Evolutionary conservation across 2,329 filamentous ascomycete species (phyloP).

Genomic region (Penicillium oxalicum): DNA sequence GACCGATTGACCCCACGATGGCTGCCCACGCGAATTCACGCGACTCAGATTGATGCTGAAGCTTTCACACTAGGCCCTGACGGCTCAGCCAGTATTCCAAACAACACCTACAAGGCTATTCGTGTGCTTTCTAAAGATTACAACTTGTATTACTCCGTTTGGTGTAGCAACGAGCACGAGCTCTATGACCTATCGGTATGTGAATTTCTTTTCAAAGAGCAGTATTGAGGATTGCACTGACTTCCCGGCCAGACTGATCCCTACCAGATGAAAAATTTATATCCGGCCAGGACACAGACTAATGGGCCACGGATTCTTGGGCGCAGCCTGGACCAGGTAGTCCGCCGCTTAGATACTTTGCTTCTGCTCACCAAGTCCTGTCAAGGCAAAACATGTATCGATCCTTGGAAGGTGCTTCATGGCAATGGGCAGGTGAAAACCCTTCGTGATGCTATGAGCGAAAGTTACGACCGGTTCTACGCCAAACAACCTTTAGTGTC

Average conservation of each 20-base stretch:
- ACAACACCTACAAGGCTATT: constrained; percentile 39
- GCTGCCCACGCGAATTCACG: no score
- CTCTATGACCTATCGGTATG: constrained; percentile 35
- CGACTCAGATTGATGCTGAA: not conserved
- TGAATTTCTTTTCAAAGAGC: not conserved
- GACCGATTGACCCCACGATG: no score
- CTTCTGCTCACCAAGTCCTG: constrained; percentile 38
- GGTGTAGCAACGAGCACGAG: constrained; percentile 39
- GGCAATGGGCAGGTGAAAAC: constrained; percentile 24
- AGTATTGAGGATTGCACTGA: not conserved
- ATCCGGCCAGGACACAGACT: constrained; percentile 3
- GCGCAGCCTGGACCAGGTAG: constrained; percentile 14
- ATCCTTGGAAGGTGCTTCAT: constrained; percentile 36
- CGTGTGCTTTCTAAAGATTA: constrained; percentile 32
- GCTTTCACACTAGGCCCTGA: constrained; percentile 12
- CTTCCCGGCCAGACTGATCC: constrained; percentile 26
- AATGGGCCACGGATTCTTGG: constrained; percentile 15
- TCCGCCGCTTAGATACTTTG: constrained; percentile 31
- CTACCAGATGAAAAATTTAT: constrained; percentile 34
- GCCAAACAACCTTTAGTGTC: constrained; percentile 26
- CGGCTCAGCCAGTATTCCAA: constrained; percentile 17
- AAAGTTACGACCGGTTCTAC: constrained; percentile 32
- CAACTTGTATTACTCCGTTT: constrained; percentile 38
- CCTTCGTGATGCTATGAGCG: constrained; percentile 29
- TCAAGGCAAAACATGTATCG: constrained; percentile 29